phyloP scores from a whole-genome alignment of 169 alveolate genomes.

The Sarcocystis neurona region DNA sequence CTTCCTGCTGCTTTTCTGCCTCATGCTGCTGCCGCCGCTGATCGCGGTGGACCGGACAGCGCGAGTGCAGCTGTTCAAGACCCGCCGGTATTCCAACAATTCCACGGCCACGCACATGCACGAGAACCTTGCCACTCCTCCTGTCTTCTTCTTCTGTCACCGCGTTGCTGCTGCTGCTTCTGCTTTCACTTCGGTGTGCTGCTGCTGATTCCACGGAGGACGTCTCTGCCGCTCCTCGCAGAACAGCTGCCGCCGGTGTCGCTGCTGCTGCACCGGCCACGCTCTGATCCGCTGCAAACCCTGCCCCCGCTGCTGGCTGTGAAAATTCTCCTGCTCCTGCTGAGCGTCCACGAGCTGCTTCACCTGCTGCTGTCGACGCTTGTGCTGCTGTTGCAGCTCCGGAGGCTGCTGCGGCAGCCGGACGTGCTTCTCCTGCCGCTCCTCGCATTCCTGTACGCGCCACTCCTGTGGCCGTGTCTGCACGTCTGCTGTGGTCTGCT shows the following conservation, averaged over 20 bases:
- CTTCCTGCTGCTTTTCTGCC: background rate
- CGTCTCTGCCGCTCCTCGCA: no score
- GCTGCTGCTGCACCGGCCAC: background rate
- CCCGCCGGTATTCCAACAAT: background rate
- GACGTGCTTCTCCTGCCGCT: background rate
- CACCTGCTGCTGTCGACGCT: no score
- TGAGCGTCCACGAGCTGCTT: no score
- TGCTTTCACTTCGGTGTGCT: background rate
- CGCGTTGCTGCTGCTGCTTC: background rate
- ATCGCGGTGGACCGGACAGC: background rate
- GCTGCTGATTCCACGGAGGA: no score
- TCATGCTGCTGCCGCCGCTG: background rate
- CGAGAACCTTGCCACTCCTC: background rate
- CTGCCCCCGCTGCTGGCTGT: no score
- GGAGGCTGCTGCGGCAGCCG: background rate
- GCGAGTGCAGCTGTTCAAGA: background rate
- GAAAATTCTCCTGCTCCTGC: no score
- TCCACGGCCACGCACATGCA: background rate
- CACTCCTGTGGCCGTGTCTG: no score
- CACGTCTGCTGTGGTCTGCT: no score
- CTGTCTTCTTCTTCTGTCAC: background rate
- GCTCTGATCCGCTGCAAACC: no score
- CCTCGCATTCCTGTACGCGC: background rate
- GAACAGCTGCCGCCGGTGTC: background rate
- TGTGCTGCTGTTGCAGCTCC: no score